A percentile compares a stretch with the other conserved stretches of the same genome.
phyloP scores from a whole-genome alignment of 176 grass and related monocot genomes.

The Luzula sylvatica region DNA sequence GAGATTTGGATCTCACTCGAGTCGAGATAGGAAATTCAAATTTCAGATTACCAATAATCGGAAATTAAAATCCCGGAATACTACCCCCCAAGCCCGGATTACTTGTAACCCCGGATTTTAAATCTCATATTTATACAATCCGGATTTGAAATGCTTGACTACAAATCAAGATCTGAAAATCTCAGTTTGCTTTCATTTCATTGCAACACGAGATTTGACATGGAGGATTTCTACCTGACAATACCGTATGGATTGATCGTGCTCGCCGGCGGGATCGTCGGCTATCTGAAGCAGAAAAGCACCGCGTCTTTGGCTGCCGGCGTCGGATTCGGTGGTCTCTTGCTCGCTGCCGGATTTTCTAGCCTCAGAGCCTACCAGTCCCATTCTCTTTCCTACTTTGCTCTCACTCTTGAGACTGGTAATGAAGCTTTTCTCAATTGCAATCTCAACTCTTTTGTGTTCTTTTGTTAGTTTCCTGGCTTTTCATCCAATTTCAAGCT shows the following conservation, averaged over 20 bases:
- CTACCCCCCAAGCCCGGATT: no score
- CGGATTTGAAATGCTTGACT: no score
- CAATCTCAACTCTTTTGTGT: neutral
- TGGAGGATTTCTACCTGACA: conserved; percentile 87
- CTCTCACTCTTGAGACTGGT: conserved; percentile 65
- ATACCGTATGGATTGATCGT: conserved; percentile 60
- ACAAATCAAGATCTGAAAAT: no score
- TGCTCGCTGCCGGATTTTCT: conserved; percentile 59
- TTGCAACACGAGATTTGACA: neutral
- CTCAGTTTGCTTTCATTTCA: neutral
- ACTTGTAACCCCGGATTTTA: no score
- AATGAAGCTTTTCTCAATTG: conserved; percentile 1
- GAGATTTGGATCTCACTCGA: no score
- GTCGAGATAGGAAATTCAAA: no score
- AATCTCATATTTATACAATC: no score
- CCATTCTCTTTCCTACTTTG: conserved; percentile 35
- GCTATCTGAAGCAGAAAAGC: conserved; percentile 42
- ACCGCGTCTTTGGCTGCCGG: conserved; percentile 51
- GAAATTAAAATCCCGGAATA: no score
- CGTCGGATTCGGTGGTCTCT: conserved; percentile 38
- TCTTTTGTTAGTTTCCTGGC: neutral
- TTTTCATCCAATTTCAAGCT: neutral
- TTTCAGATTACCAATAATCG: no score
- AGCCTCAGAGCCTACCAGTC: conserved; percentile 49
- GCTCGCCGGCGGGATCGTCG: conserved; percentile 43